Percentiles rank a stretch among this genome's conserved stretches.
Evolutionary conservation across 176 grass and related monocot species (phyloP).

Genomic region (Rhynchospora pubera): DNA sequence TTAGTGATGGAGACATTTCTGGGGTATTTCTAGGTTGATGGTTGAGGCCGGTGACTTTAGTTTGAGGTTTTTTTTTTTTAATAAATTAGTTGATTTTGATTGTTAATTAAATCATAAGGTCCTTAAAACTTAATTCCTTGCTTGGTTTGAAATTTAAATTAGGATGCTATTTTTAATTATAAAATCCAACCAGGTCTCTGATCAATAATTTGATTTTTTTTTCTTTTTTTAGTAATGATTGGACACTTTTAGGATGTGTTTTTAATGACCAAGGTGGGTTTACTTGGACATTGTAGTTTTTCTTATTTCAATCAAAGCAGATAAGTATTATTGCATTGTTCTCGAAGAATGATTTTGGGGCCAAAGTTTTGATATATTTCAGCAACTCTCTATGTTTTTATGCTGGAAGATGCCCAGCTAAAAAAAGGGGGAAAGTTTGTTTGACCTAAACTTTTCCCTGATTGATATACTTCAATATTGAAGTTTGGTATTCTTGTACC

Average conservation of each 20-base stretch:
- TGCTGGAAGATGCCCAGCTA: neutral
- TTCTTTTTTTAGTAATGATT: neutral
- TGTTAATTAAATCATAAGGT: neutral
- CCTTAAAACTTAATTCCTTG: neutral
- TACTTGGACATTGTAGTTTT: neutral
- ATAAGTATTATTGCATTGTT: neutral
- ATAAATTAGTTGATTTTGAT: neutral
- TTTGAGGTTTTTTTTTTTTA: neutral
- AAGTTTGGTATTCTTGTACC: neutral
- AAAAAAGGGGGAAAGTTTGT: too few species aligned
- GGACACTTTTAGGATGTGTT: neutral
- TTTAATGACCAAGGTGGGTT: neutral
- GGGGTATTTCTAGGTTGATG: neutral
- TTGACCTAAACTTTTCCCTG: too few species aligned
- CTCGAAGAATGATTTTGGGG: neutral
- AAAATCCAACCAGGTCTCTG: neutral
- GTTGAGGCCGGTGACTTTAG: neutral
- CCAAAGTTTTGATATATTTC: neutral
- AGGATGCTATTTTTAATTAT: neutral
- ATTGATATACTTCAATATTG: neutral
- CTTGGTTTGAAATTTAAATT: neutral
- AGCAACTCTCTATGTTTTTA: neutral
- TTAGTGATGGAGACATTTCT: constrained; percentile 8
- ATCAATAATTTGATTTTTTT: neutral
- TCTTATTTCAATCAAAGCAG: neutral